A percentile compares a stretch with the other conserved stretches of the same genome.
Evolutionary conservation across 768 basidiomycete species (phyloP).

Genomic region (Hydnum rufescens): DNA sequence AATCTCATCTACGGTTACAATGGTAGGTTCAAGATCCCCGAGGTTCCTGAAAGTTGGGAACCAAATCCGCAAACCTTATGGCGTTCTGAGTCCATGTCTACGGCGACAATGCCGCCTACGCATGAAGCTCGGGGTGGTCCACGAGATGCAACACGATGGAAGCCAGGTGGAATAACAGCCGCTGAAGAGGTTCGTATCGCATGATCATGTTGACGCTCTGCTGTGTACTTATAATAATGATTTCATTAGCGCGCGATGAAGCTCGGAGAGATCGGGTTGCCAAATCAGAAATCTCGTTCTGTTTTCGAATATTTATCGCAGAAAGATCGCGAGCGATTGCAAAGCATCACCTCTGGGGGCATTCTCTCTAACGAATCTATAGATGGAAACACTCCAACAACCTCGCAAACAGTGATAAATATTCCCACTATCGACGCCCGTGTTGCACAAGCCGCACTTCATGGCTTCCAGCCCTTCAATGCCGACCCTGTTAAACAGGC

Average conservation of each 20-base stretch:
- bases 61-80: constrained; percentile 71
- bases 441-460: constrained; percentile 67
- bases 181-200: constrained; percentile 47
- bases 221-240: background rate
- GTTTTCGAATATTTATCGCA: constrained; percentile 89
- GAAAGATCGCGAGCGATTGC: constrained; percentile 74
- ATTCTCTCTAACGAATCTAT: constrained; percentile 9
- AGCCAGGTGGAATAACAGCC: constrained; percentile 26
- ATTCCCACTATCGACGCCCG: constrained; percentile 53
- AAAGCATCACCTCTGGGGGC: constrained; percentile 28
- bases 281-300: constrained; percentile 43
- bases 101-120: background rate
- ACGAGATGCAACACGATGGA: constrained; percentile 6
- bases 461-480: constrained; percentile 79
- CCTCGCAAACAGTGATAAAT: constrained; percentile 10
- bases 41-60: constrained; percentile 66
- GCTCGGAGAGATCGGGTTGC: constrained; percentile 63
- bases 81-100: constrained; percentile 14
- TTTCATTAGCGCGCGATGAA: constrained; percentile 51
- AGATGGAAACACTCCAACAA: background rate
- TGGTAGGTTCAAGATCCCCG: constrained; percentile 74
- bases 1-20: background rate
- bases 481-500: constrained; percentile 59
- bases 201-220: constrained; percentile 8
- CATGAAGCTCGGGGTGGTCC: background rate